Conservation (phyloP, 1,284 basidiomycete genomes). For the Ustilago loliicola region DNA sequence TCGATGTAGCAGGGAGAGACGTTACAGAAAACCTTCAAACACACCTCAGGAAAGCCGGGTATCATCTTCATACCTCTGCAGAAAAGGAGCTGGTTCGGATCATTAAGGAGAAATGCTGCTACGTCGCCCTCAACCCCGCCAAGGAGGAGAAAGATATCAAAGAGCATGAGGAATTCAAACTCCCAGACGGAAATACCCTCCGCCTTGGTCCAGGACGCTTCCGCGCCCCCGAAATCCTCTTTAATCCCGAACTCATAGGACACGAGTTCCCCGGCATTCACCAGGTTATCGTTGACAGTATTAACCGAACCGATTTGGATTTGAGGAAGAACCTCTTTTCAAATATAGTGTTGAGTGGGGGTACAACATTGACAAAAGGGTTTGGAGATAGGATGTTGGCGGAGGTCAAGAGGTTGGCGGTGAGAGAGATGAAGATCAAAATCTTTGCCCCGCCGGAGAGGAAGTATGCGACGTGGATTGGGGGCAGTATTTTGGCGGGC, state of each 20-base stretch:
- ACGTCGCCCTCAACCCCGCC: conserved; percentile 87
- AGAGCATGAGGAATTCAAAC: conserved; percentile 83
- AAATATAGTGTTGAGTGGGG: conserved; percentile 96
- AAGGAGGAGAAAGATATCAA: conserved; percentile 92
- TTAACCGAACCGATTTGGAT: conserved; percentile 78
- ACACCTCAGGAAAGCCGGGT: conserved; percentile 91
- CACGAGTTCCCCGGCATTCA: conserved; percentile 97
- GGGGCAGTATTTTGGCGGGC: conserved; percentile 84
- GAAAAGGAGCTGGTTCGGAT: conserved; percentile 97
- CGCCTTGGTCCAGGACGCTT: conserved; percentile 96
- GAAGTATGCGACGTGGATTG: conserved; percentile 99
- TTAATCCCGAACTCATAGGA: conserved; percentile 96
- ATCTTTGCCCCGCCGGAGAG: conserved; percentile 99
- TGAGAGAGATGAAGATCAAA: conserved; percentile 98
- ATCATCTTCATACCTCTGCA: conserved; percentile 94
- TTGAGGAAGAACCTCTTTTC: conserved; percentile 93
- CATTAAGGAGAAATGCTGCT: conserved; percentile 98
- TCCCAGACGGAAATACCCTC: conserved; percentile 95
- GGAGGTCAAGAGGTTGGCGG: conserved; percentile 94
- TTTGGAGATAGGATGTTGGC: conserved; percentile 95
- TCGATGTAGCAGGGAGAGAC: conserved; percentile 94
- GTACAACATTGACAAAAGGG: conserved; percentile 78
- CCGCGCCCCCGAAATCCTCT: conserved; percentile 96
- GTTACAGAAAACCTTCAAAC: conserved; percentile 96
- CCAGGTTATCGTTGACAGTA: conserved; percentile 77